These are phyloP conservation scores for Saturnispora ahearnii DNA, from an alignment of 805 yeast genomes.

Conservation along the genomic window DNA sequence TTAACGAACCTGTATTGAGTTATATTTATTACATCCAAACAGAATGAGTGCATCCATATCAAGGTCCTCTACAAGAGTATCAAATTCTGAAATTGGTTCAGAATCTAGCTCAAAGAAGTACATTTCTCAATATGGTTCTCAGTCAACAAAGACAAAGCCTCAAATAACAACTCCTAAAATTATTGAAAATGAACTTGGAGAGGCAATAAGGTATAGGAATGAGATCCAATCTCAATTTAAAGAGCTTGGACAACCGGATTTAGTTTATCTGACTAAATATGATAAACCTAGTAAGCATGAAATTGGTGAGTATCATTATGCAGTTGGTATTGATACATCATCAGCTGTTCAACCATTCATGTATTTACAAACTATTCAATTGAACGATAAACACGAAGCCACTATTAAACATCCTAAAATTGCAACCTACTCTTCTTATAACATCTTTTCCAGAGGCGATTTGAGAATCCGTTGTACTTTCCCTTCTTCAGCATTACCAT, in stretches of 20 bases:
- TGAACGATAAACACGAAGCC: constrained; percentile 27
- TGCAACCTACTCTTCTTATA: constrained; percentile 60
- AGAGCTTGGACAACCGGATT: constrained; percentile 71
- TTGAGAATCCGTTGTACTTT: constrained; percentile 55
- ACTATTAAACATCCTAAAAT: constrained; percentile 26
- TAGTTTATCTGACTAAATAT: constrained; percentile 44
- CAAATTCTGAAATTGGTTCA: background rate
- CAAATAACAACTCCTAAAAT: constrained; percentile 27
- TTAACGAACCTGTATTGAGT: too few species aligned
- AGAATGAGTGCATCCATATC: too few species aligned
- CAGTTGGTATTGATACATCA: constrained; percentile 45
- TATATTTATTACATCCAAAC: too few species aligned
- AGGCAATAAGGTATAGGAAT: constrained; percentile 44
- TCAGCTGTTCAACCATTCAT: constrained; percentile 48
- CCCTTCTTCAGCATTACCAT: constrained; percentile 36
- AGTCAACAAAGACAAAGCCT: constrained; percentile 14
- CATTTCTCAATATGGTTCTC: background rate
- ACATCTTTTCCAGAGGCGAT: constrained; percentile 66
- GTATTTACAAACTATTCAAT: constrained; percentile 38
- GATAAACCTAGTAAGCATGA: constrained; percentile 38
- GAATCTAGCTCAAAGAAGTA: background rate
- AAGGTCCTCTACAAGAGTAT: background rate
- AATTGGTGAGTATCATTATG: constrained; percentile 45
- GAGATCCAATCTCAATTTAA: constrained; percentile 32
- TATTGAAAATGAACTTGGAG: constrained; percentile 41